A percentile compares a stretch with the other conserved stretches of the same genome.
Evolutionary conservation across 2,329 filamentous ascomycete genomes (phyloP).

Genomic region (Epichloe hybrida): DNA sequence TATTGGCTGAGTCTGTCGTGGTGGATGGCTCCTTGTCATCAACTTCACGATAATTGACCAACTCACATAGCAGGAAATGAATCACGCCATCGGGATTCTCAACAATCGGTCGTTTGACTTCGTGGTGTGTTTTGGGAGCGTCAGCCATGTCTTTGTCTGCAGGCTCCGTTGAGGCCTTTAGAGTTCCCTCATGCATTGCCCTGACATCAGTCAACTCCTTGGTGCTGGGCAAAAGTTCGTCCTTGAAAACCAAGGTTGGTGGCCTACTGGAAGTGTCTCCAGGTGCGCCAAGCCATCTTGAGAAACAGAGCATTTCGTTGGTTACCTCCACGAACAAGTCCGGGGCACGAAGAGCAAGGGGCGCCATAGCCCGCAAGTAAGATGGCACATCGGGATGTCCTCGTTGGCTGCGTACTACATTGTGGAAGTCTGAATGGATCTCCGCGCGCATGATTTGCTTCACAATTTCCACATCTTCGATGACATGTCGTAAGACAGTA

Average conservation of each 20-base stretch:
- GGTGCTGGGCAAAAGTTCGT: conserved; percentile 7
- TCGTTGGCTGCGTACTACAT: conserved; percentile 33
- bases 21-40: conserved; percentile 60
- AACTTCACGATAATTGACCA: conserved; percentile 83
- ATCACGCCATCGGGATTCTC: conserved; percentile 92
- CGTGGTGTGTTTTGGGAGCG: conserved; percentile 46
- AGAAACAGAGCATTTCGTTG: conserved; percentile 69
- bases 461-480: conserved; percentile 85
- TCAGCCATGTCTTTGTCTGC: conserved; percentile 49
- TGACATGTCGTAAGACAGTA: conserved; percentile 77
- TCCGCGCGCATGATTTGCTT: conserved; percentile 87
- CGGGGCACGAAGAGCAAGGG: conserved; percentile 69
- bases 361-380: conserved; percentile 66
- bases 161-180: conserved; percentile 47
- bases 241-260: conserved; percentile 28
- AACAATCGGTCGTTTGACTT: conserved; percentile 70
- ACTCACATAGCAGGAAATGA: conserved; percentile 84
- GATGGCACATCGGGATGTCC: conserved; percentile 50
- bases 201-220: conserved; percentile 7
- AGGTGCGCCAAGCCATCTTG: conserved; percentile 38
- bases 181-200: conserved; percentile 22
- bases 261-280: conserved; percentile 18
- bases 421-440: conserved; percentile 65
- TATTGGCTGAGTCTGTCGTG: conserved; percentile 28
- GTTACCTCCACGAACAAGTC: conserved; percentile 78